These are phyloP conservation scores for Hysterangium stoloniferum DNA, from an alignment of 768 basidiomycete genomes.

Conservation along the genomic window DNA sequence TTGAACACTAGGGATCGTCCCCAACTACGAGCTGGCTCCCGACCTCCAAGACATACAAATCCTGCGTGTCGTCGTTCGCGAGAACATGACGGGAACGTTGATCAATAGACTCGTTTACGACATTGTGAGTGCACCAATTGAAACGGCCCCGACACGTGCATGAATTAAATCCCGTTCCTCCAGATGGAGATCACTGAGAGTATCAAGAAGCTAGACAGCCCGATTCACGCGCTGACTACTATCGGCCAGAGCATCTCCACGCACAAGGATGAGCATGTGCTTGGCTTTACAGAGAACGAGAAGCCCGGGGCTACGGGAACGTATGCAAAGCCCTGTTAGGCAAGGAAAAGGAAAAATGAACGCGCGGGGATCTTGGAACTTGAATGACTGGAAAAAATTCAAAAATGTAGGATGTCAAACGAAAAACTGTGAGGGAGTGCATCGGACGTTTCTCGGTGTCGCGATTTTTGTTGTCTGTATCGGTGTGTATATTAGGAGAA, in stretches of 20 bases:
- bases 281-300: conserved; percentile 38
- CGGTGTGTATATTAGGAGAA: too few species aligned
- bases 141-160: too few species aligned
- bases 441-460: too few species aligned
- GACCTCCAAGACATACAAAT: conserved; percentile 44
- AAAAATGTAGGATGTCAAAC: too few species aligned
- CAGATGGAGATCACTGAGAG: conserved; percentile 61
- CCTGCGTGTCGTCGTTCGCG: conserved; percentile 54
- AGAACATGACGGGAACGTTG: conserved; percentile 46
- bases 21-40: conserved; percentile 54
- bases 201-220: conserved; percentile 39
- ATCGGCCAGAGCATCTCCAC: conserved; percentile 23
- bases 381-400: too few species aligned
- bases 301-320: conserved; percentile 49
- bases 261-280: conserved; percentile 35
- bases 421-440: too few species aligned
- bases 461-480: too few species aligned
- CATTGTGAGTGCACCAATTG: conserved; percentile 38
- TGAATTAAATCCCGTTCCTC: neutral
- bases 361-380: neutral
- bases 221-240: conserved; percentile 43
- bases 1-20: conserved; percentile 36
- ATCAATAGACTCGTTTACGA: conserved; percentile 61
- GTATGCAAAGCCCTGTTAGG: conserved; percentile 57
- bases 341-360: neutral